phyloP scores from a whole-genome alignment of 176 grass and related monocot genomes.

The Aegilops tauschii region DNA sequence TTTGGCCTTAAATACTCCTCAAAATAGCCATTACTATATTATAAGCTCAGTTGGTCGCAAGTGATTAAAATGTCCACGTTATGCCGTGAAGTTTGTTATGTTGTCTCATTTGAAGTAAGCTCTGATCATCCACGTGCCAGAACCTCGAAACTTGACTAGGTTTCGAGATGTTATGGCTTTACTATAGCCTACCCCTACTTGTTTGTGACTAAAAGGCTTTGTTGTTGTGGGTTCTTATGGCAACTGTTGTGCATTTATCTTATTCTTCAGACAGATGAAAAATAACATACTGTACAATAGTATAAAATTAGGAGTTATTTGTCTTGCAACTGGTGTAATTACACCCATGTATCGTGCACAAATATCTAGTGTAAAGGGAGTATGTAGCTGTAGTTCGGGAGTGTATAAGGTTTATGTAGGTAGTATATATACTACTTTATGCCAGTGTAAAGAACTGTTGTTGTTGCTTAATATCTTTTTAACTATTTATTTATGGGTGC shows the following conservation, averaged over 20 bases:
- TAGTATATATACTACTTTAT: not conserved
- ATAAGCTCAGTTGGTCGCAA: not conserved
- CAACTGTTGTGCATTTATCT: slow-evolving; percentile 9
- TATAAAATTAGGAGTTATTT: not conserved
- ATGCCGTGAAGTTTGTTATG: not conserved
- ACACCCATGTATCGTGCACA: not conserved
- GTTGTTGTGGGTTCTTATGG: not conserved
- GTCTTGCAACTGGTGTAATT: not conserved
- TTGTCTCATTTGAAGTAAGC: not conserved
- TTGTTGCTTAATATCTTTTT: slow-evolving; percentile 15
- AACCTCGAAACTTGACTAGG: no score
- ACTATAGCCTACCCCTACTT: no score
- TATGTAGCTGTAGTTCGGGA: not conserved
- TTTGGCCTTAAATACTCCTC: not conserved
- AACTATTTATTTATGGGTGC: not conserved
- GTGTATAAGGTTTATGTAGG: slow-evolving; percentile 1
- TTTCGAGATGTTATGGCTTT: no score
- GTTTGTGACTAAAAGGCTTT: no score
- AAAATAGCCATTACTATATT: not conserved
- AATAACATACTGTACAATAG: not conserved
- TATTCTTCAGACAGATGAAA: slow-evolving; percentile 13
- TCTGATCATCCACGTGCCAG: not conserved
- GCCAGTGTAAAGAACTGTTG: not conserved
- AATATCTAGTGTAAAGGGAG: not conserved
- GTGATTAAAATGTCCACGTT: not conserved